Evolutionary conservation across 1,284 basidiomycete genomes (phyloP).

Genomic region (Cutaneotrichosporon sp.): DNA sequence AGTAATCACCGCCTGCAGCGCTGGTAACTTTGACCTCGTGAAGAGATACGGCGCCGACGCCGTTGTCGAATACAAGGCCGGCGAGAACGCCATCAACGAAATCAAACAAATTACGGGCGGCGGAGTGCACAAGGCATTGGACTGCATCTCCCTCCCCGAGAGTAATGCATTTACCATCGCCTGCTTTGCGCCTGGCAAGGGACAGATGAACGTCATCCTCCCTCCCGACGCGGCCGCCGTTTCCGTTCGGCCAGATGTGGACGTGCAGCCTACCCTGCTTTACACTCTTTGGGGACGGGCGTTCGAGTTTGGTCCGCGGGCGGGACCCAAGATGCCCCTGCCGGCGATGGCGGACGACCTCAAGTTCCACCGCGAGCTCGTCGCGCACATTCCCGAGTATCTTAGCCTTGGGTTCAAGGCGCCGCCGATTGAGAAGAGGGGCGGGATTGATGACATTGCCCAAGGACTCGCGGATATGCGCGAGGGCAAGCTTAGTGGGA

Average conservation of each 20-base stretch:
- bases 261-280: slow-evolving; percentile 38
- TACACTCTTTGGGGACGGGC: slow-evolving; percentile 43
- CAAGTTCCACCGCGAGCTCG: slow-evolving; percentile 32
- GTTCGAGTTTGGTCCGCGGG: slow-evolving; percentile 37
- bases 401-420: slow-evolving; percentile 35
- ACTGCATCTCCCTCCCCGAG: slow-evolving; percentile 41
- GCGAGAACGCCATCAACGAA: slow-evolving; percentile 26
- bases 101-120: slow-evolving; percentile 41
- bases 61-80: slow-evolving; percentile 37
- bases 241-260: slow-evolving; percentile 28
- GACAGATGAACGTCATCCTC: slow-evolving; percentile 38
- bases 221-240: slow-evolving; percentile 24
- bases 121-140: slow-evolving; percentile 36
- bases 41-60: slow-evolving; percentile 56
- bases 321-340: slow-evolving; percentile 18
- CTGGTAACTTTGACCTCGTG: slow-evolving; percentile 53
- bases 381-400: slow-evolving; percentile 28
- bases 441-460: slow-evolving; percentile 36
- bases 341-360: slow-evolving; percentile 31
- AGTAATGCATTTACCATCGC: slow-evolving; percentile 34
- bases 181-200: slow-evolving; percentile 32
- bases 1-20: slow-evolving; percentile 54
- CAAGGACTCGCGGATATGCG: slow-evolving; percentile 32
- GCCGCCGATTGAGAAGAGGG: slow-evolving; percentile 33
- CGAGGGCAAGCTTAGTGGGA: slow-evolving; percentile 24